Conservation (phyloP, 1,139 yeast genomes). For the Geotrichum candidum region DNA sequence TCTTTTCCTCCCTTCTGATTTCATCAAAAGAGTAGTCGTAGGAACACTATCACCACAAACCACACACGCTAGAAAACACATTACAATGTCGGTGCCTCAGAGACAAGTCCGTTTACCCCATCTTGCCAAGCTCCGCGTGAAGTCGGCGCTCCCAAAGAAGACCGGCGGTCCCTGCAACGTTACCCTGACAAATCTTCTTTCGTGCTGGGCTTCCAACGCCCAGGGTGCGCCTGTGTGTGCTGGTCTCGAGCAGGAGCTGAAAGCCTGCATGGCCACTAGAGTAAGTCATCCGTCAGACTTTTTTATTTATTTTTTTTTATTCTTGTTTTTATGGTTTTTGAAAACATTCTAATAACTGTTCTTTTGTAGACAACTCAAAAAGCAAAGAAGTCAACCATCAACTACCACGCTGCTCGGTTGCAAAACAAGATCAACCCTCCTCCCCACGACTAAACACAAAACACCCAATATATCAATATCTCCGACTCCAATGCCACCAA, state of each 20-base stretch:
- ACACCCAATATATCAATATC: neutral
- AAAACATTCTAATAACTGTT: neutral
- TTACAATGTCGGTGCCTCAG: conserved; percentile 16
- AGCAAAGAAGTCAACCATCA: conserved; percentile 48
- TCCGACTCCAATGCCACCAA: neutral
- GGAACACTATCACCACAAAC: neutral
- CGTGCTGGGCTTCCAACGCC: conserved; percentile 96
- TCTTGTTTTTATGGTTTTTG: neutral
- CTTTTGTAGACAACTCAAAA: conserved; percentile 18
- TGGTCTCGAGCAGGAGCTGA: conserved; percentile 53
- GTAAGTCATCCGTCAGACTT: conserved; percentile 19
- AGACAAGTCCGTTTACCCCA: conserved; percentile 56
- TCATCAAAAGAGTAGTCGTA: neutral
- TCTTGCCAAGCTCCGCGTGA: conserved; percentile 66
- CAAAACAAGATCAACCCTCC: conserved; percentile 73
- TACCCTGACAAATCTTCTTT: conserved; percentile 75
- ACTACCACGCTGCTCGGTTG: conserved; percentile 78
- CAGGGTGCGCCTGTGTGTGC: conserved; percentile 69
- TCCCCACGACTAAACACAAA: conserved; percentile 50
- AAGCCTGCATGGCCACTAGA: conserved; percentile 46
- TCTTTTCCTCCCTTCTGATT: neutral
- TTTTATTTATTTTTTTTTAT: neutral
- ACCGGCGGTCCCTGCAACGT: conserved; percentile 66
- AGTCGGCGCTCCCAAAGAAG: conserved; percentile 55
- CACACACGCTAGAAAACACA: neutral